These are phyloP conservation scores for Stygiomarasmius scandens DNA, from an alignment of 1,284 basidiomycete species.

Conservation along the genomic window DNA sequence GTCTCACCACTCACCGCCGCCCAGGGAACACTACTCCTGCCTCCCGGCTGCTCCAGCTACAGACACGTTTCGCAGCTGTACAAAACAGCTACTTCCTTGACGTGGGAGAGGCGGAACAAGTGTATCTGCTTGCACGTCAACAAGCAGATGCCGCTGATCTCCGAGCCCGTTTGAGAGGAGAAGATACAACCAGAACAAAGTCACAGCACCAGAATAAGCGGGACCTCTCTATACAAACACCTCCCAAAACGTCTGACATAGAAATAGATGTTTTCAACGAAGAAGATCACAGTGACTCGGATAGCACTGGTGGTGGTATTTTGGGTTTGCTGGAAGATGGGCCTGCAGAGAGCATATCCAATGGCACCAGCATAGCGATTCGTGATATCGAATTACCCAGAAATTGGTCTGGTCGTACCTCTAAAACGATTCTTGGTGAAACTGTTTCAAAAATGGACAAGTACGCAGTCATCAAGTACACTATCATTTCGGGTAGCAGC, in stretches of 20 bases:
- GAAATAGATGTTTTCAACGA: conserved; percentile 48
- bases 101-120: conserved; percentile 64
- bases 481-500: conserved; percentile 62
- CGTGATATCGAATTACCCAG: conserved; percentile 83
- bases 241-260: conserved; percentile 7
- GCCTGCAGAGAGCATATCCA: conserved; percentile 50
- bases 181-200: conserved; percentile 3
- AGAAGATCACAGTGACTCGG: conserved; percentile 50
- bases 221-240: conserved; percentile 24
- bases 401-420: conserved; percentile 76
- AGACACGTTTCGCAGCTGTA: conserved; percentile 54
- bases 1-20: conserved; percentile 40
- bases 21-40: conserved; percentile 14
- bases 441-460: conserved; percentile 68
- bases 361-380: conserved; percentile 62
- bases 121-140: conserved; percentile 60
- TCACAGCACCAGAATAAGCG: conserved; percentile 23
- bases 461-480: conserved; percentile 76
- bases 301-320: conserved; percentile 63
- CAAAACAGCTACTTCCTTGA: conserved; percentile 79
- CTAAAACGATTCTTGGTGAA: conserved; percentile 71
- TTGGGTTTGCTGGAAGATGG: conserved; percentile 81
- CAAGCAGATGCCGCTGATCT: conserved; percentile 55
- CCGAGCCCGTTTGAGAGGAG: conserved; percentile 56
- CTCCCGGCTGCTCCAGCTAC: conserved; percentile 40